Conservation (phyloP, 148 eudicot species). For the Cornus suecica region DNA sequence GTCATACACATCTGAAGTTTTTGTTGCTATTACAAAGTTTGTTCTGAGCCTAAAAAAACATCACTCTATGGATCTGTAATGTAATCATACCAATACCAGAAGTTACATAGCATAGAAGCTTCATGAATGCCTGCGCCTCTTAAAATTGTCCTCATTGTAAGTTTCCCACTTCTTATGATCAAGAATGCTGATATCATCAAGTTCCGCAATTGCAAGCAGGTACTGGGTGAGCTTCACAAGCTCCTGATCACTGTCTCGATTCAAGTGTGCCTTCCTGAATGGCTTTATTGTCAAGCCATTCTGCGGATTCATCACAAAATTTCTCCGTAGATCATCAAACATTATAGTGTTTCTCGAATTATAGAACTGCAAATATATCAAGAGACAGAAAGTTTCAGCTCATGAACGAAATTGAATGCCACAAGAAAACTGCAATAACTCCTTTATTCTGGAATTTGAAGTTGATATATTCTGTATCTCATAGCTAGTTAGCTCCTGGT, state of each 20-base stretch:
- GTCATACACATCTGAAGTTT: not conserved
- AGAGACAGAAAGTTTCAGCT: not conserved
- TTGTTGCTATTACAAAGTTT: too few relatives aligned
- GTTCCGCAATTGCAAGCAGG: conserved; percentile 86
- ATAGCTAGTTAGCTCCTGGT: not conserved
- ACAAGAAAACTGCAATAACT: not conserved
- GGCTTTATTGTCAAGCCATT: conserved; percentile 87
- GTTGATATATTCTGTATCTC: not conserved
- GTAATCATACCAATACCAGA: not conserved
- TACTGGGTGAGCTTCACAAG: conserved; percentile 92
- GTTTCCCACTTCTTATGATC: conserved; percentile 83
- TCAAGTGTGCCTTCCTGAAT: conserved; percentile 86
- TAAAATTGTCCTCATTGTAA: conserved; percentile 49
- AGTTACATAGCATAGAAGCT: not conserved
- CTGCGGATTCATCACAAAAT: conserved; percentile 96
- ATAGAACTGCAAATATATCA: conserved; percentile 61
- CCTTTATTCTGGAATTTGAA: not conserved
- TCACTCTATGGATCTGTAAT: not conserved
- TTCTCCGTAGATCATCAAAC: conserved; percentile 92
- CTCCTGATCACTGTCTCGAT: conserved; percentile 70
- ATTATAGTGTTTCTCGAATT: conserved; percentile 85
- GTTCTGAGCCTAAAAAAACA: not conserved
- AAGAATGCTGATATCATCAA: conserved; percentile 69
- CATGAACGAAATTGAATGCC: not conserved
- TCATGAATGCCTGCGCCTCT: conserved; percentile 70